phyloP scores from a whole-genome alignment of 805 yeast species.

The Yamadazyma nakazawae region DNA sequence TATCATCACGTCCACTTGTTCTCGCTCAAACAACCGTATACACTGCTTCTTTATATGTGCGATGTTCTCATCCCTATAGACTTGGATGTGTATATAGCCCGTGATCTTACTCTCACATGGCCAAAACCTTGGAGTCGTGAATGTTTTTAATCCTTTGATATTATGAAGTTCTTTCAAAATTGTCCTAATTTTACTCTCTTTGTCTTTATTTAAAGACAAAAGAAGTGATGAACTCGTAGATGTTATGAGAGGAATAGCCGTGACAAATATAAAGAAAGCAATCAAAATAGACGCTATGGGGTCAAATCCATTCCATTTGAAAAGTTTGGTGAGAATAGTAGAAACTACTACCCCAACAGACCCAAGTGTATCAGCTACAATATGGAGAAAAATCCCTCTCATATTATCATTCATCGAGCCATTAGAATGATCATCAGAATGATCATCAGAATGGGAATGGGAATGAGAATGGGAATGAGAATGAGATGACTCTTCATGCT shows the following conservation, averaged over 20 bases:
- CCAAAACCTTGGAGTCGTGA: constrained; percentile 92
- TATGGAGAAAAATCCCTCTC: constrained; percentile 92
- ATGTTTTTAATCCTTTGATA: constrained; percentile 78
- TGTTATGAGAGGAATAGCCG: constrained; percentile 80
- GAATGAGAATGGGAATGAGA: constrained; percentile 3
- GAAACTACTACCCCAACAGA: constrained; percentile 96
- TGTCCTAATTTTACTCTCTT: constrained; percentile 61
- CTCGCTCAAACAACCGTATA: constrained; percentile 48
- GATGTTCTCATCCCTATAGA: constrained; percentile 60
- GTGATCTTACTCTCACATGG: constrained; percentile 35
- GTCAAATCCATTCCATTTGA: constrained; percentile 75
- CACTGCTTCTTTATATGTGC: constrained; percentile 58
- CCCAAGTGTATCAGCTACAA: constrained; percentile 93
- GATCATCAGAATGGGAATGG: constrained; percentile 3
- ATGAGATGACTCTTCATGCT: constrained; percentile 10
- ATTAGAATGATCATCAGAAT: not conserved
- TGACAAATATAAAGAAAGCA: constrained; percentile 71
- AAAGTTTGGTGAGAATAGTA: constrained; percentile 68
- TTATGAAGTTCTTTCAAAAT: constrained; percentile 64
- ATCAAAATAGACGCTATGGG: constrained; percentile 90
- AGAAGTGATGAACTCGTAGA: constrained; percentile 76
- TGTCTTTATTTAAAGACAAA: constrained; percentile 54
- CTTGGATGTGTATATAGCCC: constrained; percentile 85
- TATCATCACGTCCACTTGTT: constrained; percentile 53
- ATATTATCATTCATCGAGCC: constrained; percentile 57